These are phyloP conservation scores for Themeda triandra DNA, from an alignment of 176 grass and related monocot species.

Conservation along the genomic window DNA sequence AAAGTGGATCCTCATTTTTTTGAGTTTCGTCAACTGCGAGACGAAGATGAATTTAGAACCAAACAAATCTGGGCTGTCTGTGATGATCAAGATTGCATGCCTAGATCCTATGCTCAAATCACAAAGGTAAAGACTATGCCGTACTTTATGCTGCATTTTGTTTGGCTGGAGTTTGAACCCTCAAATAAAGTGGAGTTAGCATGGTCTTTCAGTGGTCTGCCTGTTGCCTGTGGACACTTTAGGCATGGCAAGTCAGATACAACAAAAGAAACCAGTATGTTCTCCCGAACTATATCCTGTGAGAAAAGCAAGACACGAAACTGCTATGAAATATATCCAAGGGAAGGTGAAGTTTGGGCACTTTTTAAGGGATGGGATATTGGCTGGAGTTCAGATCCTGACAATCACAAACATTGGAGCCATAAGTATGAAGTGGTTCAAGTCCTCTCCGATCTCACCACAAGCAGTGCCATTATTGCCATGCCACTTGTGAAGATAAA, in stretches of 20 bases:
- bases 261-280: slow-evolving; percentile 49
- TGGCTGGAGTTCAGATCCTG: slow-evolving; percentile 51
- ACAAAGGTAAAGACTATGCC: slow-evolving; percentile 43
- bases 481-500: slow-evolving; percentile 63
- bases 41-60: slow-evolving; percentile 40
- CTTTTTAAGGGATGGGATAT: slow-evolving; percentile 75
- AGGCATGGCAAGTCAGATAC: slow-evolving; percentile 38
- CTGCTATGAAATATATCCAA: slow-evolving; percentile 69
- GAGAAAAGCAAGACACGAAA: slow-evolving; percentile 40
- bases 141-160: slow-evolving; percentile 35
- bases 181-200: slow-evolving; percentile 25
- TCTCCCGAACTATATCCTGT: slow-evolving; percentile 56
- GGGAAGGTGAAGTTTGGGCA: slow-evolving; percentile 74
- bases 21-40: slow-evolving; percentile 48
- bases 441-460: slow-evolving; percentile 60
- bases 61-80: slow-evolving; percentile 73
- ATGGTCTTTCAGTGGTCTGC: slow-evolving; percentile 52
- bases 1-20: slow-evolving; percentile 58
- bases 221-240: slow-evolving; percentile 68
- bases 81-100: slow-evolving; percentile 55
- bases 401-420: slow-evolving; percentile 10
- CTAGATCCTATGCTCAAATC: slow-evolving; percentile 73
- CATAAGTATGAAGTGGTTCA: slow-evolving; percentile 78
- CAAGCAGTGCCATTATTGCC: slow-evolving; percentile 45
- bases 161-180: slow-evolving; percentile 72